Evolutionary conservation across 176 grass and related monocot genomes (phyloP), one percentile per base, ranked within the genome.

Genomic region (Hordeum marinum): DNA sequence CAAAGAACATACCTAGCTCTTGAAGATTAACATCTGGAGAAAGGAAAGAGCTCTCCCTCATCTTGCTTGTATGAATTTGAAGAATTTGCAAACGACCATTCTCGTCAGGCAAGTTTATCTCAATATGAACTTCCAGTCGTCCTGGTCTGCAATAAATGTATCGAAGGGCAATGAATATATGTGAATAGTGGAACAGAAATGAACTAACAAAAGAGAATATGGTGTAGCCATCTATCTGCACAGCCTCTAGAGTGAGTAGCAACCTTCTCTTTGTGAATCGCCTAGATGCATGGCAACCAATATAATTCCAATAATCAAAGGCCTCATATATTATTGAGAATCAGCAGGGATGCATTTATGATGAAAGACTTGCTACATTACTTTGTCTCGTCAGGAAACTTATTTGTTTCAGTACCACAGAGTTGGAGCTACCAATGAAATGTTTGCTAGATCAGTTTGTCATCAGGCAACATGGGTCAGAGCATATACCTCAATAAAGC

Each of bases 11-110:
- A 81, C 96, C 96, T 80, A 99, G 88, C 81, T 96, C 96, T 59
- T 88, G 87, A 85, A 96, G 89, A 82, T 83, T 96, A 69, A 99
- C 86, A 92, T 99, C 91, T 36, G 93, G 87, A 74, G 96, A 94
- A 78, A 99, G 91, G 80, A 99, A 99, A 80, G 93, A 98, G 63
- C 75, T 98, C 79, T 98, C 96, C 94, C 94, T 98, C 93, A 96
- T 96, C 84, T 94, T 94, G 81, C 85, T 99, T n/a, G 96, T 99
- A 88, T 99, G 96, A 79, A 99, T 99, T 87, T 92, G 93, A 83
- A 99, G 91, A 89, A 99, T 94, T 90, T 99, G 93, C 52, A 99
- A 90, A 81, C 93, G 93, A 63, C 96, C 96, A 91, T 99, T 95
- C 87, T 99, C 96, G 72, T 99, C 96, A 83, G 96, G 96, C 45